A percentile compares a stretch with the other conserved stretches of the same genome.
Conservation (phyloP, 805 yeast genomes). For the Cyberlindnera japonica region DNA sequence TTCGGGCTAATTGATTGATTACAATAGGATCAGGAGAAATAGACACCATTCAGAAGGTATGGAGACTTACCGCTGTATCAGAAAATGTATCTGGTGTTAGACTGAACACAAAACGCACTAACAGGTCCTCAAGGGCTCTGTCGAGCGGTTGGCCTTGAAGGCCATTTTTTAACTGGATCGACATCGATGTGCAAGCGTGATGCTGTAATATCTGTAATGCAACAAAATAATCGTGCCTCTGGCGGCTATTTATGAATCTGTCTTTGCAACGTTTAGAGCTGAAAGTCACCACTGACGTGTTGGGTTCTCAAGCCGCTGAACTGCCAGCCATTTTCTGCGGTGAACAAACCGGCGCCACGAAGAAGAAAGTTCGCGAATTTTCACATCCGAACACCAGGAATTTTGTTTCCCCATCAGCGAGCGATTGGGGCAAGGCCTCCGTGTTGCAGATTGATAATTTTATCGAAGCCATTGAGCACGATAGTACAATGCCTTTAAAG, state of each 20-base stretch:
- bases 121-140: constrained; percentile 75
- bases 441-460: no score
- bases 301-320: not conserved
- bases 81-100: constrained; percentile 90
- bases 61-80: constrained; percentile 45
- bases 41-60: not conserved
- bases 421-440: no score
- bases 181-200: constrained; percentile 37
- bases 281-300: not conserved
- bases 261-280: not conserved
- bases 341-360: not conserved
- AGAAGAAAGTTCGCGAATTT: not conserved
- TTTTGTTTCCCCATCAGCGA: no score
- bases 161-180: constrained; percentile 51
- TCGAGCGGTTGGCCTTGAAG: constrained; percentile 66
- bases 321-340: constrained; percentile 4
- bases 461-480: not conserved
- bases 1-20: not conserved
- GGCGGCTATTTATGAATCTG: not conserved
- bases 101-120: constrained; percentile 86
- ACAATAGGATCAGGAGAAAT: no score
- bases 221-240: not conserved
- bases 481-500: constrained; percentile 31
- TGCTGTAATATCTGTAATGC: not conserved
- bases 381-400: constrained; percentile 14